phyloP scores from a whole-genome alignment of 345 rosid species.

The Odontarrhena argentea region DNA sequence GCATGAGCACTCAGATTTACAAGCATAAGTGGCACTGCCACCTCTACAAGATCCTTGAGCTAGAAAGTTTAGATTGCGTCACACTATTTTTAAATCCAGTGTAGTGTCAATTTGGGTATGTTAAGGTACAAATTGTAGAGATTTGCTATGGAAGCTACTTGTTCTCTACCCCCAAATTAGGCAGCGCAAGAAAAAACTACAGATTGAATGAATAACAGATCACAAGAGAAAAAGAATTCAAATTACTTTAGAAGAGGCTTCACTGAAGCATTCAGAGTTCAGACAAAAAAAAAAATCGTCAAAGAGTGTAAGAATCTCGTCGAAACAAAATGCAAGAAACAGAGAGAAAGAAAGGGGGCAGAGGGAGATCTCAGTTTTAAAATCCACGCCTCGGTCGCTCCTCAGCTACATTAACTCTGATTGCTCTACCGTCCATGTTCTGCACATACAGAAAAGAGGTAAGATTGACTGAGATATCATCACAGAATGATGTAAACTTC shows the following conservation, averaged over 20 bases:
- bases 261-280: slow-evolving; percentile 34
- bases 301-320: slow-evolving; percentile 39
- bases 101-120: too few relatives aligned
- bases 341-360: slow-evolving; percentile 8
- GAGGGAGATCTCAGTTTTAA: slow-evolving; percentile 39
- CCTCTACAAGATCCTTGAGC: too few relatives aligned
- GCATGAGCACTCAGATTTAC: too few relatives aligned
- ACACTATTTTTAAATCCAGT: too few relatives aligned
- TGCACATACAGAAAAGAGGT: slow-evolving; percentile 41
- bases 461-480: neutral
- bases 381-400: slow-evolving; percentile 75
- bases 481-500: neutral
- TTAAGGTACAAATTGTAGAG: too few relatives aligned
- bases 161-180: neutral
- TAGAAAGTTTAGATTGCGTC: too few relatives aligned
- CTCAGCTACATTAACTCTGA: slow-evolving; percentile 86
- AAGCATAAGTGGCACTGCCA: too few relatives aligned
- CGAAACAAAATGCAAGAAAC: slow-evolving; percentile 34
- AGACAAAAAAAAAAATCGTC: slow-evolving; percentile 33
- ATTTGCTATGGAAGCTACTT: neutral
- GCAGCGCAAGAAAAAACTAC: neutral
- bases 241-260: slow-evolving; percentile 31
- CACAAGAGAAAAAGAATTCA: slow-evolving; percentile 9
- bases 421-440: slow-evolving; percentile 87
- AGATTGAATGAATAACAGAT: neutral